Conservation (phyloP, 106 monocot genomes). For the Vanilla planifolia region DNA sequence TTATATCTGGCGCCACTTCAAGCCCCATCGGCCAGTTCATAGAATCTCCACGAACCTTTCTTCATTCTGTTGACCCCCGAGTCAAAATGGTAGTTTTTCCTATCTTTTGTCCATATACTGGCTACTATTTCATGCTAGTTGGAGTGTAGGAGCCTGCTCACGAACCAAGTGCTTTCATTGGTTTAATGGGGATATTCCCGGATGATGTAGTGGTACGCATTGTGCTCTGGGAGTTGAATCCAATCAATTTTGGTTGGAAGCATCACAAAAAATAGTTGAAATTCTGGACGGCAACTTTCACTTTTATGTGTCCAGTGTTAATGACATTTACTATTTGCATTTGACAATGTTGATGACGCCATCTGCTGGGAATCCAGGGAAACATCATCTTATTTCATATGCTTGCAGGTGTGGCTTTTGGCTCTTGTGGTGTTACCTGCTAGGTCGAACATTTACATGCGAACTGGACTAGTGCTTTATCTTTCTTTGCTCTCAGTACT, state of each 20-base stretch:
- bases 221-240: background rate
- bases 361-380: no score
- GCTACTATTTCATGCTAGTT: background rate
- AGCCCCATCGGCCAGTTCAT: slow-evolving; percentile 67
- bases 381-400: slow-evolving; percentile 2
- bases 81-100: slow-evolving; percentile 72
- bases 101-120: background rate
- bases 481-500: slow-evolving; percentile 73
- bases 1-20: slow-evolving; percentile 62
- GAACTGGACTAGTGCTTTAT: slow-evolving; percentile 72
- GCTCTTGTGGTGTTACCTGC: slow-evolving; percentile 89
- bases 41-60: slow-evolving; percentile 58
- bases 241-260: background rate
- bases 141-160: no score
- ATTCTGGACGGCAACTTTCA: background rate
- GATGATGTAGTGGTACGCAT: background rate
- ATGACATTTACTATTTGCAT: background rate
- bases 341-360: background rate
- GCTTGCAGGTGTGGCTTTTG: slow-evolving; percentile 82
- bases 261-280: background rate
- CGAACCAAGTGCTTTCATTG: background rate
- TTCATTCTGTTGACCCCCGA: slow-evolving; percentile 67
- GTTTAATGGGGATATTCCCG: background rate
- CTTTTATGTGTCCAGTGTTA: background rate
- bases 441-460: slow-evolving; percentile 84